phyloP scores from a whole-genome alignment of 2,329 filamentous ascomycete genomes.

The Corynespora cassiicola region DNA sequence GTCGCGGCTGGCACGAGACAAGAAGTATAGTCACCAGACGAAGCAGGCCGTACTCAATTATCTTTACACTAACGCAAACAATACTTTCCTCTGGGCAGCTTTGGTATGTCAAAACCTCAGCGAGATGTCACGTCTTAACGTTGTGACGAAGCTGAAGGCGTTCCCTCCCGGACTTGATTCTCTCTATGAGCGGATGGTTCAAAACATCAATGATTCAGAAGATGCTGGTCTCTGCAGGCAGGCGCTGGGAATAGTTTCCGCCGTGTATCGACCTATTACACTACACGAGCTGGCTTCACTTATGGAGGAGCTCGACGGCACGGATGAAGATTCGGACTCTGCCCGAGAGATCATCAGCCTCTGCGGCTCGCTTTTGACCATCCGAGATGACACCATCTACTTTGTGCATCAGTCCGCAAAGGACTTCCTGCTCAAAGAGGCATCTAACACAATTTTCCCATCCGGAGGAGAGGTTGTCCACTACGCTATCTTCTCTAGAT shows the following conservation, averaged over 20 bases:
- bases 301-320: slow-evolving; percentile 10
- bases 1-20: slow-evolving; percentile 24
- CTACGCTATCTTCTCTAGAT: slow-evolving; percentile 18
- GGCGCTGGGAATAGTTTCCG: slow-evolving; percentile 40
- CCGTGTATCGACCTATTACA: slow-evolving; percentile 45
- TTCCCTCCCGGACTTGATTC: slow-evolving; percentile 45
- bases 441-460: slow-evolving; percentile 32
- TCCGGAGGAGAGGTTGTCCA: slow-evolving; percentile 20
- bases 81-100: slow-evolving; percentile 45
- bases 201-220: slow-evolving; percentile 31
- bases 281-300: slow-evolving; percentile 41
- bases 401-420: too few species aligned
- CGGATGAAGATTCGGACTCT: slow-evolving; percentile 32
- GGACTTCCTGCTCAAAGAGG: slow-evolving; percentile 22
- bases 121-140: slow-evolving; percentile 17
- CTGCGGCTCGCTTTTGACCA: slow-evolving; percentile 50
- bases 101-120: slow-evolving; percentile 41
- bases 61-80: slow-evolving; percentile 39
- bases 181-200: slow-evolving; percentile 50
- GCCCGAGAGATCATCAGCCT: slow-evolving; percentile 39
- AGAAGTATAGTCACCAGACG: slow-evolving; percentile 22
- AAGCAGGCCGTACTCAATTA: slow-evolving; percentile 11
- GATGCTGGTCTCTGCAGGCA: slow-evolving; percentile 37
- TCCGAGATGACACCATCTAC: slow-evolving; percentile 33
- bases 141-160: slow-evolving; percentile 14